Base-by-base conservation (phyloP, 129 eudicot species). In the Lactuca sativa region DNA sequence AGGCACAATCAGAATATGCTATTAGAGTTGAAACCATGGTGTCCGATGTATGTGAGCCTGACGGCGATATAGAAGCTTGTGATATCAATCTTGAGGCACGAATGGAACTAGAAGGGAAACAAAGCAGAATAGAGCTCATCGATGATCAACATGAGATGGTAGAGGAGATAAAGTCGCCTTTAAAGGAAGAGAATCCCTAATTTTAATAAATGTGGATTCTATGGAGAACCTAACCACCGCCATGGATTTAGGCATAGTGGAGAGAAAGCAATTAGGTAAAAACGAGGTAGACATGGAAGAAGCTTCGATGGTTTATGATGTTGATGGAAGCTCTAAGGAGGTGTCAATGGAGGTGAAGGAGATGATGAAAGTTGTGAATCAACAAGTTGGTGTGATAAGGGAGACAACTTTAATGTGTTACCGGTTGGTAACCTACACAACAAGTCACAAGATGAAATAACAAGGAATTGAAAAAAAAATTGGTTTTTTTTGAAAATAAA, bases 291-390 rank as follows among this genome's bases (percentile, higher is more conserved):
- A n/a, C n/a, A n/a, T n/a, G n/a, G n/a, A n/a, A n/a, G n/a, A n/a
- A n/a, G n/a, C n/a, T n/a, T n/a, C n/a, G n/a, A n/a, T n/a, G n/a
- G n/a, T n/a, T n/a, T n/a, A n/a, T n/a, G n/a, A n/a, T n/a, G n/a
- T n/a, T n/a, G n/a, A n/a, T n/a, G n/a, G n/a, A n/a, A n/a, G n/a
- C n/a, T n/a, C n/a, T n/a, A n/a, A n/a, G n/a, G n/a, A n/a, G n/a
- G n/a, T n/a, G n/a, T 44, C 82, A 37, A 54, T 79, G 83, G 84
- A 79, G 3, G 88, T 81, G 75, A 87, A 83, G 3, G 79, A 70
- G 69, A 82, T 87, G 63, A 66, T 90, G 32, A 76, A 84, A 12
- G 82, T 88, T 3, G 90, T 86, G 51, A 82, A 70, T 16, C 84
- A 87, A 48, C 95, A 87, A 48, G 13, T 87, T 43, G 61, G 8